Evolutionary conservation across 2,329 filamentous ascomycete species (phyloP).

Genomic region (Phoma herbarum): DNA sequence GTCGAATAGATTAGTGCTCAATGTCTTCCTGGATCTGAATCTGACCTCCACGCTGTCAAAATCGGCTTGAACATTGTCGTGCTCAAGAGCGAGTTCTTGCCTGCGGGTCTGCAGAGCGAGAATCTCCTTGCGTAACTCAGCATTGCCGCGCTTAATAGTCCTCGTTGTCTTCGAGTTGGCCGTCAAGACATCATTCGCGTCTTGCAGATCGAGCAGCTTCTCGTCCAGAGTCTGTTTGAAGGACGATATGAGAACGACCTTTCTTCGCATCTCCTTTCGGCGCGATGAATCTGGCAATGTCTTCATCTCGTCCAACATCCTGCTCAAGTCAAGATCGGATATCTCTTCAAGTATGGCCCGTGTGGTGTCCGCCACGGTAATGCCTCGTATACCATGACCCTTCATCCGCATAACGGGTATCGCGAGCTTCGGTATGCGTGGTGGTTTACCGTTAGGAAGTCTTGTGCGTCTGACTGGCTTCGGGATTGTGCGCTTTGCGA

Average conservation of each 20-base stretch:
- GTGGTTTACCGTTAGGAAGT: conserved; percentile 31
- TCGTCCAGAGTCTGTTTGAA: conserved; percentile 60
- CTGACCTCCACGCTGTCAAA: conserved; percentile 39
- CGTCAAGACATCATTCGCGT: conserved; percentile 61
- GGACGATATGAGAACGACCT: conserved; percentile 58
- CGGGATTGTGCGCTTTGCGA: conserved; percentile 22
- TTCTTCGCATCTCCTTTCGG: conserved; percentile 53
- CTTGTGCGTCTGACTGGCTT: conserved; percentile 26
- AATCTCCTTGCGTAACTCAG: conserved; percentile 57
- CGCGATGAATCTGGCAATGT: conserved; percentile 53
- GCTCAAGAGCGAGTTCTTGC: conserved; percentile 59
- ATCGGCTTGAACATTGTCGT: conserved; percentile 56
- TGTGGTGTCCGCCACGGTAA: conserved; percentile 63
- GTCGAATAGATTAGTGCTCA: conserved; percentile 46
- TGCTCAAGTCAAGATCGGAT: conserved; percentile 56
- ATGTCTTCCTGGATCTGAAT: conserved; percentile 37
- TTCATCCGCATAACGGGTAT: conserved; percentile 52
- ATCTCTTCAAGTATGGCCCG: conserved; percentile 61
- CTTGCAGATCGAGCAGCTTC: conserved; percentile 61
- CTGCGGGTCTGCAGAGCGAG: conserved; percentile 58
- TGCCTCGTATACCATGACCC: conserved; percentile 44
- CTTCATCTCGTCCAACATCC: conserved; percentile 50
- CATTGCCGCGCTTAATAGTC: conserved; percentile 56
- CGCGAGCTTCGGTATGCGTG: conserved; percentile 41
- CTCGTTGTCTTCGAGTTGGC: conserved; percentile 57